Evolutionary conservation across 306 rosid genomes (phyloP), one percentile per base, ranked within the genome.

Genomic region (Elaeagnus macrophylla): DNA sequence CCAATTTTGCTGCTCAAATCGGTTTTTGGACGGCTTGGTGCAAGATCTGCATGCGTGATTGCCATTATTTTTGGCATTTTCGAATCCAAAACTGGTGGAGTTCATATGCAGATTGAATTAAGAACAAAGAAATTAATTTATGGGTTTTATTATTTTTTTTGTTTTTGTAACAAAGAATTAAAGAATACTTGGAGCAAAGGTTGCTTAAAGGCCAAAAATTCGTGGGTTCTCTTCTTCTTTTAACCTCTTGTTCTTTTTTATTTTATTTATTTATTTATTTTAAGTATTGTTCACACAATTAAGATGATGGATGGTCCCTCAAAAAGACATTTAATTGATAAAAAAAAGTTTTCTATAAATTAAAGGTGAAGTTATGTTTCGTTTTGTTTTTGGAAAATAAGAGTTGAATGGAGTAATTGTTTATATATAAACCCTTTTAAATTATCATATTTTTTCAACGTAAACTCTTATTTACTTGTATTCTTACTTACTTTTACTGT

Each of bases 111-210:
- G 54, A 16, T 37, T 44, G 32, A 25, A 38, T 40, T 57, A 37
- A n/a, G 15, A 47, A 42, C 16, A 59, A 5, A 17, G 39, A 2
- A 36, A 63, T 19, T 16, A 61, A 44, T 12, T 3, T 37, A 51
- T n/a, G 51, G 12, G 19, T 48, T 13, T 69, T 13, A 7, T 48
- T 54, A 55, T 17, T 54, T 55, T 59, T 55, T 56, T n/a, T 54
- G 54, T 49, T 55, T n/a, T 52, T 72, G 45, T 12, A 59, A 65
- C 46, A 48, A 37, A 63, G 65, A 5, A 72, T 75, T 70, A 13
- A 4, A 72, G 89, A 79, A 84, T 93, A 80, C 95, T 93, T 87
- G 89, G 69, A 77, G 66, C 81, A 77, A 93, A 79, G 95, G 89
- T 93, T 87, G 84, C 96, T 82, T 87, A 64, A 79, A 62, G 80